phyloP scores from a whole-genome alignment of 2,329 filamentous ascomycete genomes.

The Pseudocercospora crystallina region DNA sequence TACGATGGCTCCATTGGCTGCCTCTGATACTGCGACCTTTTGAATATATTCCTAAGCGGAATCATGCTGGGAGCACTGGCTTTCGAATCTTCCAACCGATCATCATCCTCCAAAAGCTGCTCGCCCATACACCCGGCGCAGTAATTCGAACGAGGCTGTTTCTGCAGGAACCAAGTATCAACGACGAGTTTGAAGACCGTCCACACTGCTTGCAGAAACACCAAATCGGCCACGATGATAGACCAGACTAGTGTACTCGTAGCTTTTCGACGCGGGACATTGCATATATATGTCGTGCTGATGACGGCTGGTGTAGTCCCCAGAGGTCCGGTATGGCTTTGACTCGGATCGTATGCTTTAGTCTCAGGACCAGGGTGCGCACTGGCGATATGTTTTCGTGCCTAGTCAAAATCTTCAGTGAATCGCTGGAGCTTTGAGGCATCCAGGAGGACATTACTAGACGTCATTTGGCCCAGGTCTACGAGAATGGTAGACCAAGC shows the following conservation, averaged over 20 bases:
- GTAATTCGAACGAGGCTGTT: background rate
- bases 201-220: constrained; percentile 4
- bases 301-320: background rate
- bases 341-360: background rate
- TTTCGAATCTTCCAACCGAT: too few species aligned
- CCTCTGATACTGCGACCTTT: too few species aligned
- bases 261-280: background rate
- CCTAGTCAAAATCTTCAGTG: background rate
- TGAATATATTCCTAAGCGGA: too few species aligned
- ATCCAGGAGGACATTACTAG: background rate
- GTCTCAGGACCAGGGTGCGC: background rate
- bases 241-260: background rate
- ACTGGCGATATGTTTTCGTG: background rate
- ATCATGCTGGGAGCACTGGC: too few species aligned
- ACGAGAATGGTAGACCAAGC: constrained; percentile 18
- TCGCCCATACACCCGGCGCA: background rate
- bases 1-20: too few species aligned
- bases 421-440: background rate
- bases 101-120: too few species aligned
- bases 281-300: background rate
- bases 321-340: background rate
- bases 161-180: background rate
- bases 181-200: background rate
- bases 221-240: background rate
- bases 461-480: constrained; percentile 13